A percentile compares a stretch with the other conserved stretches of the same genome.
phyloP scores from a whole-genome alignment of 148 eudicot species.

The Fagopyrum homotropicum region DNA sequence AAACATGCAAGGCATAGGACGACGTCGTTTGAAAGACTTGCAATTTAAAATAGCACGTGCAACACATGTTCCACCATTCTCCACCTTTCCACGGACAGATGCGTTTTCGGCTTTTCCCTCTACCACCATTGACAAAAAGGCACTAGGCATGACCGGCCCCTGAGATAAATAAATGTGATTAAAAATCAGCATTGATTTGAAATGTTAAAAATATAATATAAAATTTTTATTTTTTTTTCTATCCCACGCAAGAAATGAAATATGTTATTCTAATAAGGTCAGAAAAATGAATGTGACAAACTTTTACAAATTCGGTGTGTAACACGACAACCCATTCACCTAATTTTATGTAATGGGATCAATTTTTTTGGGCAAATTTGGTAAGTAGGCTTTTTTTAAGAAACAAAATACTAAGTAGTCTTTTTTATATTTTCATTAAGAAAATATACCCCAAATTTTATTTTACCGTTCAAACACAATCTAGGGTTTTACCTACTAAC shows the following conservation, averaged over 20 bases:
- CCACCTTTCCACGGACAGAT: neutral
- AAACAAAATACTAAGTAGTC: too few relatives aligned
- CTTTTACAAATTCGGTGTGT: too few relatives aligned
- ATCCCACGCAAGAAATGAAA: neutral
- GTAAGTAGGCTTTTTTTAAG: too few relatives aligned
- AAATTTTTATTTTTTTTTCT: neutral
- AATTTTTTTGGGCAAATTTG: too few relatives aligned
- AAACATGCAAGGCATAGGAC: neutral
- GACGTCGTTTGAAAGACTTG: neutral
- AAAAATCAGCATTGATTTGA: neutral
- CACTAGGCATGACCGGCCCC: conserved; percentile 1
- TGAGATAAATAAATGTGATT: neutral
- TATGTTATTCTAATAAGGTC: too few relatives aligned
- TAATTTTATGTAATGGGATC: too few relatives aligned
- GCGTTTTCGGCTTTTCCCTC: neutral
- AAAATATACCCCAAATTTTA: too few relatives aligned
- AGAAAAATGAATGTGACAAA: too few relatives aligned
- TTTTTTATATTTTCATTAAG: too few relatives aligned
- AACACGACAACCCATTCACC: too few relatives aligned
- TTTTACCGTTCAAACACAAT: too few relatives aligned
- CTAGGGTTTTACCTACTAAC: too few relatives aligned
- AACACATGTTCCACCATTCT: neutral
- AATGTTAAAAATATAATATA: neutral
- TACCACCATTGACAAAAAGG: neutral
- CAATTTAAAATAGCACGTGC: neutral